Evolutionary conservation across 2,329 filamentous ascomycete species (phyloP).

Genomic region (Thielaviopsis musarum): DNA sequence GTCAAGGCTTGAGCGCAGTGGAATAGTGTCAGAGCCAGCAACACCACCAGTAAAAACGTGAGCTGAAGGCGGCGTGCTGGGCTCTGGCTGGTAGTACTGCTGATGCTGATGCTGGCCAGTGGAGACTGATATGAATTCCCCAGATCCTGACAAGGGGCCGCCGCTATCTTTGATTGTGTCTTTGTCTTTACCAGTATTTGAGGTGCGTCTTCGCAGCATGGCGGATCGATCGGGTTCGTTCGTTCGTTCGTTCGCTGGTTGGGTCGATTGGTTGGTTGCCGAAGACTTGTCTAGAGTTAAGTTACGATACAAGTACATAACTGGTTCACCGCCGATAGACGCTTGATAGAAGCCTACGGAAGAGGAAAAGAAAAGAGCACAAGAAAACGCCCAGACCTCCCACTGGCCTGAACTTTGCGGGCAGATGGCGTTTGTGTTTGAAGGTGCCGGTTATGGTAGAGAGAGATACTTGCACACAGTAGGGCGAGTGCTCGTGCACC

Average conservation of each 20-base stretch:
- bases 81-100: not conserved
- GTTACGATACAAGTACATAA: not conserved
- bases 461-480: too few species aligned
- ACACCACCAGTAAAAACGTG: slow-evolving; percentile 5
- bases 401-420: not conserved
- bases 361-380: not conserved
- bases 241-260: not conserved
- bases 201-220: not conserved
- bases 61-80: slow-evolving; percentile 3
- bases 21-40: slow-evolving; percentile 13
- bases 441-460: not conserved
- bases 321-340: too few species aligned
- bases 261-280: not conserved
- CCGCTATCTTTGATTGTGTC: not conserved
- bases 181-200: not conserved
- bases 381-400: not conserved
- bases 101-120: not conserved
- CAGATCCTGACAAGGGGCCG: not conserved
- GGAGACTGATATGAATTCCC: not conserved
- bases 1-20: slow-evolving; percentile 12
- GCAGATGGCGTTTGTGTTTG: not conserved
- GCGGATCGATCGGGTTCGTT: not conserved
- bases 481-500: not conserved
- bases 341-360: not conserved
- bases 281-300: not conserved